Conservation (phyloP, 2,329 filamentous ascomycete species). For the Cytospora chrysosperma region DNA sequence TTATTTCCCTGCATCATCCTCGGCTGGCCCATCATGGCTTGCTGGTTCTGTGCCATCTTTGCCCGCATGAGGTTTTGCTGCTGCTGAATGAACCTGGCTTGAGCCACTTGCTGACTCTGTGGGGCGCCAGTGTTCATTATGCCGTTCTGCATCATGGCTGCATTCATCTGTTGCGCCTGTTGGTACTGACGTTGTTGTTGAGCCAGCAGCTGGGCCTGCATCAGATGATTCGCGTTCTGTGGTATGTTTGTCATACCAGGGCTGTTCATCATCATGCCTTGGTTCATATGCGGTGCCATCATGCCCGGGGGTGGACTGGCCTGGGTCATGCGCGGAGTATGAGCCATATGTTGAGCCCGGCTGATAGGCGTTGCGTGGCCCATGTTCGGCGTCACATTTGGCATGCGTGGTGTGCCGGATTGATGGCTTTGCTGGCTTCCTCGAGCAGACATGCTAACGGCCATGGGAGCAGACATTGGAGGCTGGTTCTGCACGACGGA, state of each 20-base stretch:
- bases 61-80: constrained; percentile 36
- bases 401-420: constrained; percentile 62
- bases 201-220: constrained; percentile 39
- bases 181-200: constrained; percentile 48
- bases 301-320: constrained; percentile 60
- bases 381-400: constrained; percentile 60
- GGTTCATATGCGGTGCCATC: constrained; percentile 58
- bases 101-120: constrained; percentile 35
- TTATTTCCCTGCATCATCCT: constrained; percentile 39
- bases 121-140: constrained; percentile 43
- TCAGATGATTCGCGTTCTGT: constrained; percentile 39
- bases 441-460: constrained; percentile 61
- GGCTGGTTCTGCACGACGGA: constrained; percentile 62
- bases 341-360: constrained; percentile 44
- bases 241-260: constrained; percentile 41
- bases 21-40: constrained; percentile 22
- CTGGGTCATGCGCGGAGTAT: constrained; percentile 63
- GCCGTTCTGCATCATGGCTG: constrained; percentile 36
- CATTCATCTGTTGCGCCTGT: constrained; percentile 41
- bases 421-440: constrained; percentile 67
- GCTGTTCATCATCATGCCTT: constrained; percentile 53
- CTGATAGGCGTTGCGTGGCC: constrained; percentile 59
- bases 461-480: constrained; percentile 59
- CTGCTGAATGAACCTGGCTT: constrained; percentile 37
- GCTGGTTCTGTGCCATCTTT: constrained; percentile 34